phyloP scores from a whole-genome alignment of 1,139 yeast species.

The Magnusiomyces tetraspermus region DNA sequence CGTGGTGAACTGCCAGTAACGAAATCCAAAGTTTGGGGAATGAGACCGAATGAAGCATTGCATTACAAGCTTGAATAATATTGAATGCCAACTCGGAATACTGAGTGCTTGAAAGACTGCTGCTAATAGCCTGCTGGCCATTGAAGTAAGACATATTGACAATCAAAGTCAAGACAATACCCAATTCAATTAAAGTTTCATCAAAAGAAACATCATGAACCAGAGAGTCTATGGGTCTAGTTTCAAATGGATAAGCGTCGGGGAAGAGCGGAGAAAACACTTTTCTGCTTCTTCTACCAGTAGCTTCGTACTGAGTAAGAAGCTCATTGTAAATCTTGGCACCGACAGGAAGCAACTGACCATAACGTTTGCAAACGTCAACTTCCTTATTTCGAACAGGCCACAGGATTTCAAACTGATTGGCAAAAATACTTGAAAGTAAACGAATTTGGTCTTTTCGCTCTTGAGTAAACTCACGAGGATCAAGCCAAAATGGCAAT shows the following conservation, averaged over 20 bases:
- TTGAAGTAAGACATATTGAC: constrained; percentile 32
- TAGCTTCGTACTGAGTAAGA: constrained; percentile 20
- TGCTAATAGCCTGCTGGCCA: constrained; percentile 46
- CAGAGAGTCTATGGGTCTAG: constrained; percentile 61
- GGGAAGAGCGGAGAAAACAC: constrained; percentile 49
- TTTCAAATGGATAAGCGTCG: constrained; percentile 54
- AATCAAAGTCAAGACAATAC: constrained; percentile 35
- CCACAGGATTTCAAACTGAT: constrained; percentile 29
- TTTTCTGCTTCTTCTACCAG: constrained; percentile 12
- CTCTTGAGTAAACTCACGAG: constrained; percentile 22
- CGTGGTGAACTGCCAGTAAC: constrained; percentile 34
- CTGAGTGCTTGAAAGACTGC: constrained; percentile 43
- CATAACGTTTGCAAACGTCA: constrained; percentile 27
- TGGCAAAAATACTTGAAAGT: constrained; percentile 27
- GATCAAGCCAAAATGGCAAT: constrained; percentile 25
- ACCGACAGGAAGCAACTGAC: constrained; percentile 28
- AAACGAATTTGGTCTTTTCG: constrained; percentile 27
- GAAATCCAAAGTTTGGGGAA: constrained; percentile 36
- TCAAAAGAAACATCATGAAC: constrained; percentile 63
- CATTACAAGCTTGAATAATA: constrained; percentile 35
- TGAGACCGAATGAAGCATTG: constrained; percentile 31
- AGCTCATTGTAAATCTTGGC: constrained; percentile 28
- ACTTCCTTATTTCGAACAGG: constrained; percentile 24
- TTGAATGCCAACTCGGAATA: constrained; percentile 28
- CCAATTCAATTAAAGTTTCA: constrained; percentile 63